Base-by-base conservation (phyloP, 73 alveolate species). In the Blepharisma japonicum region DNA sequence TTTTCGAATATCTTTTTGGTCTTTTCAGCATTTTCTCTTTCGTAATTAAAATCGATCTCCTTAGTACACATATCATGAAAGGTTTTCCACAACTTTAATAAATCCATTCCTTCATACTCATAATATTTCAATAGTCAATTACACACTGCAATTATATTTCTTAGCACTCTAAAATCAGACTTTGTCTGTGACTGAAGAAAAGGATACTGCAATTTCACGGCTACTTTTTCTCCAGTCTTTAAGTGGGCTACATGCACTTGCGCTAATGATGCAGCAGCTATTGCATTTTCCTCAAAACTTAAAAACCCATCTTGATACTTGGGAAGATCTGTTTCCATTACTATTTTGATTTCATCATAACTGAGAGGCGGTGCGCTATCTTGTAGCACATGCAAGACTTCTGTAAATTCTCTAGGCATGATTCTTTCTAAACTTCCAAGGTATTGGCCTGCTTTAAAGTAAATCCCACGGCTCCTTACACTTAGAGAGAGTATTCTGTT, bases 361-460 rank as follows among this genome's bases (percentile, higher is more conserved):
- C 79, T 68, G 21, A 86, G 47, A 14, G 83, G 82, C 4, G 93
- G 93, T 38, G 90, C 93, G 46, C 56, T 49, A 55, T 76, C 94
- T 72, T 87, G 86, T 2, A 87, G 79, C 11, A 74, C 83, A 50
- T 82, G 76, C 27, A 87, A 68, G 32, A 80, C 86, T 55, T 87
- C 88, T 0, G 82, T 68, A 55, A 82, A 87, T 77, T 87, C 94
- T 54, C 68, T 77, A 4, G 94, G 94, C 38, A 81, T 83, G 55
- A 87, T 83, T 38, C 90, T 38, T 18, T 87, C 94, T 20, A 87
- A 53, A 32, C 84, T 77, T 56, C 94, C 94, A 8, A 87, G 51
- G 55, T 87, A 87, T 55, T 87, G 86, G 7, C 94, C 94, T 6
- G 90, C 88, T 82, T 86, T 86, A 20, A 86, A 77, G 77, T 86